Evolutionary conservation across 1,284 basidiomycete genomes (phyloP).

Genomic region (Cystobasidium pallidum): DNA sequence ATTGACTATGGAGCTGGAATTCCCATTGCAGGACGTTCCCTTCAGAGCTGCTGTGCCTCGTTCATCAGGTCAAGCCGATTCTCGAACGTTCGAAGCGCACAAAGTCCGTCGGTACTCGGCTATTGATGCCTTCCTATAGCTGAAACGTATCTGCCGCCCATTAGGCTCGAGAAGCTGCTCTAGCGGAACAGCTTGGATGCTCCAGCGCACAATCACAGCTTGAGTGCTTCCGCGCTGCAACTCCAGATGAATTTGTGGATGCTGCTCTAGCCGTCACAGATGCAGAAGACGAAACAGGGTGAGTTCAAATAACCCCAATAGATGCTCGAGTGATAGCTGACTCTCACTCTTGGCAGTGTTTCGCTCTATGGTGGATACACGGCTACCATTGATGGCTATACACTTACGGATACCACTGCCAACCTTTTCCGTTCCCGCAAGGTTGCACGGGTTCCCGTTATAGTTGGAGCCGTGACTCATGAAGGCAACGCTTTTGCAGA

Average conservation of each 20-base stretch:
- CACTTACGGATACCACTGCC: slow-evolving; percentile 43
- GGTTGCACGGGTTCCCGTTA: slow-evolving; percentile 44
- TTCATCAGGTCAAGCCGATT: slow-evolving; percentile 41
- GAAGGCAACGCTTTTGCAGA: slow-evolving; percentile 25
- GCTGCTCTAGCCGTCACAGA: slow-evolving; percentile 35
- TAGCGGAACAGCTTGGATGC: slow-evolving; percentile 43
- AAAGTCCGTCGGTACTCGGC: slow-evolving; percentile 26
- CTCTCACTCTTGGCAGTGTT: slow-evolving; percentile 9
- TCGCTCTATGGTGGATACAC: slow-evolving; percentile 37
- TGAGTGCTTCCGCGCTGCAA: slow-evolving; percentile 41
- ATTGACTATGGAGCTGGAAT: not conserved
- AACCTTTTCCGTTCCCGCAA: slow-evolving; percentile 43
- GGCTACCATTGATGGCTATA: slow-evolving; percentile 45
- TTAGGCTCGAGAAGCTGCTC: slow-evolving; percentile 41
- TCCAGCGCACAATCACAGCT: slow-evolving; percentile 41
- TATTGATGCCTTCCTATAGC: not conserved
- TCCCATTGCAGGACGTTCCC: slow-evolving; percentile 18
- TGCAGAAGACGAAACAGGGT: slow-evolving; percentile 34
- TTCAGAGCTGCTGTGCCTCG: slow-evolving; percentile 45
- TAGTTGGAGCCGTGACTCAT: slow-evolving; percentile 36
- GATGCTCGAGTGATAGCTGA: not conserved
- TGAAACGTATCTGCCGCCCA: not conserved
- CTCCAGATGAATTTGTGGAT: slow-evolving; percentile 38
- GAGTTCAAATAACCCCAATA: not conserved
- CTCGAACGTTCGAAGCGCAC: slow-evolving; percentile 42